These are phyloP conservation scores for Ustilago trichophora DNA, from an alignment of 1,284 basidiomycete genomes.

Conservation along the genomic window DNA sequence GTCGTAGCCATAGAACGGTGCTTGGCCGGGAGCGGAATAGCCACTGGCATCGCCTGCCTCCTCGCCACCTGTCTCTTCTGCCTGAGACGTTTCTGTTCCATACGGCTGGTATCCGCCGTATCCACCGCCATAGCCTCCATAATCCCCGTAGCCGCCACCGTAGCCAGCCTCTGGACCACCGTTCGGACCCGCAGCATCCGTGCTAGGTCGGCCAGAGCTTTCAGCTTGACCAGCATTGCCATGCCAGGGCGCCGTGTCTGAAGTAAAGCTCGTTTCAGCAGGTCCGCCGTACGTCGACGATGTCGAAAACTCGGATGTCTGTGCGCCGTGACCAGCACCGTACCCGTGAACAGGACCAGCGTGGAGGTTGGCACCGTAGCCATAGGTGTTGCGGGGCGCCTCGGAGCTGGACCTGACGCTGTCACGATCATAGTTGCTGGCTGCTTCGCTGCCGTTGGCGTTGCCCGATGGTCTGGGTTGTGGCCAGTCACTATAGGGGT, in stretches of 20 bases:
- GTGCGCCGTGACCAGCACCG: conserved; percentile 8
- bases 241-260: conserved; percentile 27
- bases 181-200: conserved; percentile 6
- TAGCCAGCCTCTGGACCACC: conserved; percentile 21
- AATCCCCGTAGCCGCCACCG: conserved; percentile 28
- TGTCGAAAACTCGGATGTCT: conserved; percentile 27
- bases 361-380: conserved; percentile 11
- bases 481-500: conserved; percentile 48
- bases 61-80: conserved; percentile 12
- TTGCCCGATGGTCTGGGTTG: conserved; percentile 12
- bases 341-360: too few species aligned
- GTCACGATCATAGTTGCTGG: conserved; percentile 32
- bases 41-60: conserved; percentile 19
- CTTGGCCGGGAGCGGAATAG: conserved; percentile 15
- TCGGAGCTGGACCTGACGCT: conserved; percentile 30
- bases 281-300: conserved; percentile 37
- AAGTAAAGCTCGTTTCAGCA: conserved; percentile 35
- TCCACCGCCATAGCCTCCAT: conserved; percentile 26
- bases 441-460: conserved; percentile 18
- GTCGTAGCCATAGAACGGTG: conserved; percentile 58
- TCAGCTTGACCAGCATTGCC: conserved; percentile 16
- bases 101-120: conserved; percentile 30
- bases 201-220: conserved; percentile 27
- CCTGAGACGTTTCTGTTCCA: conserved; percentile 10
- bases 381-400: conserved; percentile 10